Evolutionary conservation across 148 eudicot species (phyloP), one percentile per base, ranked within the genome.

Genomic region (Rhododendron molle): DNA sequence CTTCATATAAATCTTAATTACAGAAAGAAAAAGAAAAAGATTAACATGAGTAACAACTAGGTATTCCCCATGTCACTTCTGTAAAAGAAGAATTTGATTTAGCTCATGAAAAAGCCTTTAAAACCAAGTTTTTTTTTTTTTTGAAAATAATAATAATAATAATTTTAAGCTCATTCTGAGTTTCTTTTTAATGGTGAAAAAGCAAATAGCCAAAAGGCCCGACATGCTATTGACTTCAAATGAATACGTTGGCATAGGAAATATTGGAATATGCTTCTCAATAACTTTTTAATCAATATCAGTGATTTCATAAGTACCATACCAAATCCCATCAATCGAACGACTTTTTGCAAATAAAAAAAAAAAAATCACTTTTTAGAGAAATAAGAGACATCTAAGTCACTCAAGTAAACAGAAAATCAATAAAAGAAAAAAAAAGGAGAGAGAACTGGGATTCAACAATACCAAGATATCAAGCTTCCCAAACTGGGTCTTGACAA

Each of bases 401-500:
- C 43, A 40, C 7, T 0, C 43, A 40, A 20, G 26, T 20, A 18
- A 21, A 60, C 10, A 20, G 67, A n/a, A n/a, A 60, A 20, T 60
- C 16, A 36, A 58, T 40, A 87, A 3, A 87, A 86, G 36, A 23
- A 23, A 7, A 62, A 23, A 12, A 10, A 34, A 34, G 1, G 23
- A 32, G 1, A 34, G 74, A 28, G 74, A 26, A 28, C 15, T 69
- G 74, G 34, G 36, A 69, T 69, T 12, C 38, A 60, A 81, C 34
- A 34, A 1, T 34, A 34, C 34, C 34, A 34, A 34, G 34, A 62
- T 62, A 62, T 62, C 69, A 62, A 62, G 69, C 69, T 21, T 62
- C 69, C 69, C 69, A 76, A 87, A 87, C 9, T 80, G 72, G 30
- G 62, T 72, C 21, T 87, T 84, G 80, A 89, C 30, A 38, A 87